Evolutionary conservation across 805 yeast species (phyloP).

Genomic region (Hanseniaspora vineae): DNA sequence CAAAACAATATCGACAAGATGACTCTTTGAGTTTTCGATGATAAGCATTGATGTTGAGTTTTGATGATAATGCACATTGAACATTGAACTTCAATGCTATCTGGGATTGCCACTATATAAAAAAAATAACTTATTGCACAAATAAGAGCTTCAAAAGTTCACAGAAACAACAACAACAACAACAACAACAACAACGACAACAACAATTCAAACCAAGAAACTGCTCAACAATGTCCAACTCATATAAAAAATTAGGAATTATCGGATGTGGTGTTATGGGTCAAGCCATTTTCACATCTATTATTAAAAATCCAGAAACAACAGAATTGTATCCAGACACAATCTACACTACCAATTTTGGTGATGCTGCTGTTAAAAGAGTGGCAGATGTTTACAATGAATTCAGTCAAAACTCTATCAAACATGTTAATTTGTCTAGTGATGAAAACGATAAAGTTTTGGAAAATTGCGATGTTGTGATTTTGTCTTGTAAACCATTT

Average conservation of each 20-base stretch:
- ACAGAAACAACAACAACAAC: too few relatives aligned
- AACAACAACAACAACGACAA: too few relatives aligned
- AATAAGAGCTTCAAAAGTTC: too few relatives aligned
- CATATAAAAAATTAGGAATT: constrained; percentile 51
- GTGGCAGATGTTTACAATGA: constrained; percentile 36
- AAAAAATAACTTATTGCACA: too few relatives aligned
- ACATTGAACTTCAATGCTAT: too few relatives aligned
- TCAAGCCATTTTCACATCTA: constrained; percentile 77
- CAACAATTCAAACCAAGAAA: too few relatives aligned
- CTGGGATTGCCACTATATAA: too few relatives aligned
- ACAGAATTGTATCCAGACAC: constrained; percentile 41
- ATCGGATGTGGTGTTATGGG: constrained; percentile 96
- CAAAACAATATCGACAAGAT: too few relatives aligned
- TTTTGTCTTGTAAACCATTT: constrained; percentile 85
- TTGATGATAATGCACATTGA: too few relatives aligned
- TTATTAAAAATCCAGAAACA: constrained; percentile 13
- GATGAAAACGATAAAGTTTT: constrained; percentile 44
- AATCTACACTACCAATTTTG: constrained; percentile 63
- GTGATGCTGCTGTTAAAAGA: constrained; percentile 29
- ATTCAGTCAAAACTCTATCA: constrained; percentile 30
- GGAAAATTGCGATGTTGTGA: constrained; percentile 48
- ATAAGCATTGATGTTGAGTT: too few relatives aligned
- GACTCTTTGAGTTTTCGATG: too few relatives aligned
- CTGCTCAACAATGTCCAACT: not conserved
- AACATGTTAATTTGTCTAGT: constrained; percentile 4